Evolutionary conservation across 1,284 basidiomycete species (phyloP), one percentile per base, ranked within the genome.

Genomic region (Chalciporus sp.): DNA sequence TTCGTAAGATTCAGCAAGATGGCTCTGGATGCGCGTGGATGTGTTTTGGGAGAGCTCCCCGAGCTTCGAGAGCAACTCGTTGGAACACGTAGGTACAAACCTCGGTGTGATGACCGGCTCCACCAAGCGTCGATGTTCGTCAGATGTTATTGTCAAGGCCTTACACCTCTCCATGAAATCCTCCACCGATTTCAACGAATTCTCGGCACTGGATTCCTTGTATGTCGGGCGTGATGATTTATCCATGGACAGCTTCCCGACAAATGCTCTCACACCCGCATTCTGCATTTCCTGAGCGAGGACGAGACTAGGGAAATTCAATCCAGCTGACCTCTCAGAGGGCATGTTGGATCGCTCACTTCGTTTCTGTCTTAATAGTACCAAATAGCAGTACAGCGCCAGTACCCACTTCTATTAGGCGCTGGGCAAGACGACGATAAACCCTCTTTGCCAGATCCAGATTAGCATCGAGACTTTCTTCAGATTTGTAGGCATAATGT

Each of bases 171-270:
- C 66, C 33, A 86, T 77, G 62, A 94, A 94, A 0, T 76, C 72
- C 14, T 68, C 59, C 0, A 84, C 84, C 1, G 84, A 74, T 4
- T 66, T 60, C 9, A 86, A 72, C 1, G 90, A 78, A 8, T 69
- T 72, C 5, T 70, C 56, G 1, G 80, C 68, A 1, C 85, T 83
- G 0, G 75, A 41, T 65, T 94, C 92, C 42, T 81, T 74, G 68
- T 94, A 94, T 0, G 85, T 80, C 1, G 83, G 77, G 1, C 85
- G 77, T n/a, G 84, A 80, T 7, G 86, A 89, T 31, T 83, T 83
- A 67, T 93, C 90, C 91, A 93, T 93, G 0, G 89, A 91, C 12
- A 94, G 74, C 66, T 94, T 94, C 20, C 92, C 92, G 14, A 94
- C 80, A 60, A 89, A 90, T 0, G 83, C 89, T 37, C 92, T 76